phyloP scores from a whole-genome alignment of 108 stramenopile species.

The Skeletonema costatum region DNA sequence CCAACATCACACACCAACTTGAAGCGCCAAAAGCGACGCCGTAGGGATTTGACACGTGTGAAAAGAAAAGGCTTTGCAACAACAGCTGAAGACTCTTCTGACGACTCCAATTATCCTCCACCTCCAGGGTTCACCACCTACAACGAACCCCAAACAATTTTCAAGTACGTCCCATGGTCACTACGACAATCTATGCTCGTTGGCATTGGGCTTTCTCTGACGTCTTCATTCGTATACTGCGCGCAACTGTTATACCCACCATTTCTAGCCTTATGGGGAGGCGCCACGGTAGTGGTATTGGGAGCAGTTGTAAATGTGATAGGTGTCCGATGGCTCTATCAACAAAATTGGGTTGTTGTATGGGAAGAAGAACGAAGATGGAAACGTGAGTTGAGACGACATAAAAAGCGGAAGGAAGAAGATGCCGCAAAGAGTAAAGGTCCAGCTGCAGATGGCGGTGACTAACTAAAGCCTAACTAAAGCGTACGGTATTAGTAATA shows the following conservation, averaged over 20 bases:
- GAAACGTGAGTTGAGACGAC: conserved; percentile 32
- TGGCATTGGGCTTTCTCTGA: conserved; percentile 44
- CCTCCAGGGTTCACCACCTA: conserved; percentile 28
- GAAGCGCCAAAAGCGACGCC: background rate
- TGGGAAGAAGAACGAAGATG: conserved; percentile 51
- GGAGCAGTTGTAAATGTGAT: conserved; percentile 28
- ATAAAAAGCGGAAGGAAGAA: conserved; percentile 18
- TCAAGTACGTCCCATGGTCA: conserved; percentile 33
- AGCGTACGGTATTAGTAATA: background rate
- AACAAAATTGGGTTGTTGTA: conserved; percentile 27
- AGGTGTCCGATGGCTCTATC: conserved; percentile 20
- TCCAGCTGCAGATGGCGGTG: background rate
- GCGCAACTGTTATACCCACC: conserved; percentile 49
- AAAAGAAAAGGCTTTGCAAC: background rate
- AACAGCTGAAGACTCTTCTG: conserved; percentile 2
- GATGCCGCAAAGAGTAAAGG: background rate
- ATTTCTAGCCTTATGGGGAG: conserved; percentile 40
- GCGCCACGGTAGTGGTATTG: conserved; percentile 36
- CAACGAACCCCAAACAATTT: conserved; percentile 3
- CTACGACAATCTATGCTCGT: conserved; percentile 39
- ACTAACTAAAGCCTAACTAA: background rate
- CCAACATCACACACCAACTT: conserved; percentile 14
- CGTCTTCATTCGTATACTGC: conserved; percentile 41
- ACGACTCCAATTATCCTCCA: conserved; percentile 20
- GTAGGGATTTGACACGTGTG: background rate